Evolutionary conservation across 345 rosid genomes (phyloP).

Genomic region (Corymbia maculata): DNA sequence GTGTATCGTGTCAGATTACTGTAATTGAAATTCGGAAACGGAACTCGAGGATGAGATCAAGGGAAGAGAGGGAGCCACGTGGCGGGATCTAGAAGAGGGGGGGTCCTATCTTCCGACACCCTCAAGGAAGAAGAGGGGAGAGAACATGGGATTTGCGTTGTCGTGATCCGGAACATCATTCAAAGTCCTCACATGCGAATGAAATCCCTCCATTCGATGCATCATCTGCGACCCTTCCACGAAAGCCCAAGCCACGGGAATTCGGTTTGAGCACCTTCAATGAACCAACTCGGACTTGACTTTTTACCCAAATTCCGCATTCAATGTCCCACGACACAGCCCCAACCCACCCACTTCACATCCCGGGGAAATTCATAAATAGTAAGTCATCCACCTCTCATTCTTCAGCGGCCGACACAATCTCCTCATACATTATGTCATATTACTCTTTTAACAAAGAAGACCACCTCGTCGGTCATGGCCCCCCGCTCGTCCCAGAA

Average conservation of each 20-base stretch:
- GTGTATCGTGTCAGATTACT: not conserved
- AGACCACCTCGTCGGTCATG: not conserved
- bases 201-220: not conserved
- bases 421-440: not conserved
- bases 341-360: not conserved
- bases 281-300: not conserved
- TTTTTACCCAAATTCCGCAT: not conserved
- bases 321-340: not conserved
- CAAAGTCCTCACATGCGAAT: slow-evolving; percentile 14
- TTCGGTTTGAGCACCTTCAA: not conserved
- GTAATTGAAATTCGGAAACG: not conserved
- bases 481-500: not conserved
- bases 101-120: not conserved
- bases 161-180: slow-evolving; percentile 2
- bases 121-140: not conserved
- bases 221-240: not conserved
- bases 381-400: not conserved
- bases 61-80: not conserved
- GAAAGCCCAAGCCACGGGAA: not conserved
- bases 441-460: not conserved
- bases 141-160: slow-evolving; percentile 18
- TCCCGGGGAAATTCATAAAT: not conserved
- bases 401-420: not conserved
- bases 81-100: not conserved
- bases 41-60: not conserved